Conservation (phyloP, 805 yeast genomes). For the Wickerhamiella nectarea region DNA sequence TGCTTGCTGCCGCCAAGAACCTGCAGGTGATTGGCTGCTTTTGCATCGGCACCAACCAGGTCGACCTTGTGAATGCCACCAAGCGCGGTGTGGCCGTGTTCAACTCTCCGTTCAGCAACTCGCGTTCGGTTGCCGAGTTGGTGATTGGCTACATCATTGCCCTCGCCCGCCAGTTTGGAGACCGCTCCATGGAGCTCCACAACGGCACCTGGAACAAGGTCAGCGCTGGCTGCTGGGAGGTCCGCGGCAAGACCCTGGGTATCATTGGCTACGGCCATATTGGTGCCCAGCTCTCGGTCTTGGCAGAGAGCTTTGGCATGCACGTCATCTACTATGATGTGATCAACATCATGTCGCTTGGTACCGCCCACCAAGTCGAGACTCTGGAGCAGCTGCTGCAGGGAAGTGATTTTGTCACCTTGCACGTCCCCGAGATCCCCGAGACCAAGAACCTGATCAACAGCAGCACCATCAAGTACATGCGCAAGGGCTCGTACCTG, state of each 20-base stretch:
- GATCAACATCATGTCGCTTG: slow-evolving; percentile 85
- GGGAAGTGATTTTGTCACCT: slow-evolving; percentile 75
- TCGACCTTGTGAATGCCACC: slow-evolving; percentile 84
- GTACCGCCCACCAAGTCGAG: slow-evolving; percentile 87
- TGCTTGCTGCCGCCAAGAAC: slow-evolving; percentile 76
- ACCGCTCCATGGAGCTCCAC: slow-evolving; percentile 90
- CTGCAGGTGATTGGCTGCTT: slow-evolving; percentile 89
- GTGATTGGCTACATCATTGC: slow-evolving; percentile 91
- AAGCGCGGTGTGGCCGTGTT: slow-evolving; percentile 88
- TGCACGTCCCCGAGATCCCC: slow-evolving; percentile 88
- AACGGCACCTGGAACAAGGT: slow-evolving; percentile 98
- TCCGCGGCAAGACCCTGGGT: slow-evolving; percentile 95
- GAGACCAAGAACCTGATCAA: slow-evolving; percentile 87
- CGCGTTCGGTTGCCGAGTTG: slow-evolving; percentile 95
- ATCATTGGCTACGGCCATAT: slow-evolving; percentile 97
- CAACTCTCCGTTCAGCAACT: slow-evolving; percentile 97
- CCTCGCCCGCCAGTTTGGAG: slow-evolving; percentile 92
- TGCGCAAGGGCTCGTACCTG: slow-evolving; percentile 91
- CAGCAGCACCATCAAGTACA: slow-evolving; percentile 81
- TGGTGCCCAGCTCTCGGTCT: slow-evolving; percentile 90
- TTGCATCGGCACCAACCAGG: slow-evolving; percentile 99
- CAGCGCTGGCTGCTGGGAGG: slow-evolving; percentile 91
- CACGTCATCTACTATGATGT: slow-evolving; percentile 88
- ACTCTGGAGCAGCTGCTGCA: slow-evolving; percentile 70
- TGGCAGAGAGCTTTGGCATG: slow-evolving; percentile 98